Base-by-base conservation (phyloP, 2,329 filamentous ascomycete genomes). In the Chaetothyriales sp. region DNA sequence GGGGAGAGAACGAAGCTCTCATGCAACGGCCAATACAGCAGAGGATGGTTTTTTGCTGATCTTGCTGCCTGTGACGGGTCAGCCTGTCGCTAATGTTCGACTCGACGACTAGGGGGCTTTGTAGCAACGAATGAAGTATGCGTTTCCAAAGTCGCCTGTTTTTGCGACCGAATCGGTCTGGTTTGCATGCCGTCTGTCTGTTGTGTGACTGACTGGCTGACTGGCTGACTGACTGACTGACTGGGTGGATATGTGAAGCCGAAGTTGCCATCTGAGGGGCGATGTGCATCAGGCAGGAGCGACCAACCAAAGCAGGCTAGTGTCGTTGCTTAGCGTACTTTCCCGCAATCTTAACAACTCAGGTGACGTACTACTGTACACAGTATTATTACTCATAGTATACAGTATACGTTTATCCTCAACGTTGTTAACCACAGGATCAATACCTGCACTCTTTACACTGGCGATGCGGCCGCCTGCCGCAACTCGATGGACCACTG, bases 401-500 rank as follows among this genome's bases (percentile, higher is more conserved):
- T n/a, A n/a, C n/a, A n/a, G n/a, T n/a, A n/a, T n/a, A n/a, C n/a
- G n/a, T n/a, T n/a, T n/a, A n/a, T n/a, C n/a, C n/a, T n/a, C n/a
- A n/a, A n/a, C n/a, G n/a, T n/a, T n/a, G n/a, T n/a, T n/a, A n/a
- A n/a, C n/a, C 42, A n/a, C 42, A 43, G 42, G n/a, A n/a, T n/a
- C n/a, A n/a, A n/a, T 8, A n/a, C 43, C 19, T 5, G 43, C 10
- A 5, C 22, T 26, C 18, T 39, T 12, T 4, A 39, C 32, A 15
- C 32, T 10, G 18, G 45, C 45, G 45, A 47, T 47, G 45, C 45
- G 45, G 45, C 45, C 45, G 45, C 20, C 26, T 32, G 45, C 45
- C 45, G 45, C 45, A 47, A 28, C 22, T 28, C 19, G 18, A 18
- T 26, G 45, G 22, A 25, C 26, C 22, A 28, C 45, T 47, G 45